Evolutionary conservation across 768 basidiomycete species (phyloP).

Genomic region (Naematelia aurantialba): DNA sequence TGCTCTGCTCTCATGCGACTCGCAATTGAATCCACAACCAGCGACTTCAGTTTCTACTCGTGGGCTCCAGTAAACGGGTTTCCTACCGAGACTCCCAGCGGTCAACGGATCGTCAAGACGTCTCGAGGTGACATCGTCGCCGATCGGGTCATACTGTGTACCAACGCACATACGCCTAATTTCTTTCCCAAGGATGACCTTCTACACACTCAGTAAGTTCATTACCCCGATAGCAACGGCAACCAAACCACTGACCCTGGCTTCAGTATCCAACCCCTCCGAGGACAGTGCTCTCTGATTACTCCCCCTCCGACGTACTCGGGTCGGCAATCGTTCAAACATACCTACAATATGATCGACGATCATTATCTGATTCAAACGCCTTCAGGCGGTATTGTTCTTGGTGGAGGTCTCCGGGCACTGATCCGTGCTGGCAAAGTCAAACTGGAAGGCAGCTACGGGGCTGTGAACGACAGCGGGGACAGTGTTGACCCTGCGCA

Average conservation of each 20-base stretch:
- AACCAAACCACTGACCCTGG: background rate
- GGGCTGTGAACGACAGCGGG: slow-evolving; percentile 18
- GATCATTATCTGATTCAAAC: slow-evolving; percentile 28
- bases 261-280: slow-evolving; percentile 23
- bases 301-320: slow-evolving; percentile 25
- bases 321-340: slow-evolving; percentile 16
- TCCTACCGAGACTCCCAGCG: background rate
- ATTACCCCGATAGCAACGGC: background rate
- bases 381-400: slow-evolving; percentile 20
- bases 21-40: slow-evolving; percentile 12
- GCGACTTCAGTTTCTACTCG: slow-evolving; percentile 18
- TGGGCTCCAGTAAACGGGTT: slow-evolving; percentile 22
- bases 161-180: slow-evolving; percentile 4
- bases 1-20: slow-evolving; percentile 17
- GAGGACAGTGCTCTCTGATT: slow-evolving; percentile 30
- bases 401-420: slow-evolving; percentile 14
- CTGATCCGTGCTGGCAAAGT: slow-evolving; percentile 12
- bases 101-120: slow-evolving; percentile 8
- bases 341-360: slow-evolving; percentile 30
- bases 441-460: slow-evolving; percentile 10
- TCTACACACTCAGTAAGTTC: background rate
- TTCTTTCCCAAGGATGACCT: slow-evolving; percentile 2
- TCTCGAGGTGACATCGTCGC: slow-evolving; percentile 14
- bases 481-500: slow-evolving; percentile 4
- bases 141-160: slow-evolving; percentile 21